Evolutionary conservation across 2,329 filamentous ascomycete genomes (phyloP), one percentile per base, ranked within the genome.

Genomic region (Botrytis elliptica): DNA sequence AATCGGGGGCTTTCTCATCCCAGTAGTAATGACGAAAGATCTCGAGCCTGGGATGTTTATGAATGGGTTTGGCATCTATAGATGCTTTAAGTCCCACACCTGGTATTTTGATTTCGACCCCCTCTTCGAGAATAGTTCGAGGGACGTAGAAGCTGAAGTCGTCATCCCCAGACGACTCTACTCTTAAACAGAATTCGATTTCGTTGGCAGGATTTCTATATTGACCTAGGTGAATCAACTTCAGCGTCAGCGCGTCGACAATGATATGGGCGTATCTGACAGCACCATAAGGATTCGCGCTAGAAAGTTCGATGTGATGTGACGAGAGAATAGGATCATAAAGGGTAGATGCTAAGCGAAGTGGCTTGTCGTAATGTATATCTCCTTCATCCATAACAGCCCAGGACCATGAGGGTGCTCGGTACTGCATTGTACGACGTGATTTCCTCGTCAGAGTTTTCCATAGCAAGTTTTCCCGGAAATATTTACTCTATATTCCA

Each of bases 381-480:
- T 29, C 29, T 29, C 3, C 7, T 33, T 36, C 29, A 59, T 36
- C 18, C 18, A 9, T 25, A 12, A 14, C 57, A 22, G 57, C 57
- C 57, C 57, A 60, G 14, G 29, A 60, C 57, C 57, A 60, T 36
- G 57, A 60, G 14, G 57, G 57, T 36, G 57, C 57, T 60, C 29
- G 18, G 18, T 60, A 60, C 33, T 9, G 57, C 33, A 12, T 5
- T 59, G 1, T 36, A 36, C 22, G 8, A 33, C 29, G 2, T 33
- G 57, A 8, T 5, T 5, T 36, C 0, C 0, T 3, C 7, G 0
- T 4, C 20, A 0, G 0, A 9, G 0, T 7, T 1, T 4, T 0
- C 57, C 57, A 60, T 25, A 38, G 57, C 33, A 60, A 60, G 5
- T 60, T 60, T 7, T 60, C 20, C 22, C 33, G 20, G 20, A 38